Evolutionary conservation across 2,329 filamentous ascomycete genomes (phyloP).

Genomic region (Lasiodiplodia citricola): DNA sequence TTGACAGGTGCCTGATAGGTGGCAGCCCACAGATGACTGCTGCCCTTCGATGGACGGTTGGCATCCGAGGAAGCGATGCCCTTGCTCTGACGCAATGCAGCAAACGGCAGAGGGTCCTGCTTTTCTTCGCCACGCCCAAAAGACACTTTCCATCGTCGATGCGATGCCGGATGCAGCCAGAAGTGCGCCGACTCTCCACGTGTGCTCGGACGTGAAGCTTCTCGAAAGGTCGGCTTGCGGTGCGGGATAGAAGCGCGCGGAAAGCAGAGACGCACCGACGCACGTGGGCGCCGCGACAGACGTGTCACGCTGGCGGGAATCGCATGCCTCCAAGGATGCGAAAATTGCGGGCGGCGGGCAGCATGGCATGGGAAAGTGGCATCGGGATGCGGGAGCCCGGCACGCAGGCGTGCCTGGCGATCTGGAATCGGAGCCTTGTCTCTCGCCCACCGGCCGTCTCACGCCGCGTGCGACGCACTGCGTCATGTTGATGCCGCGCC

Average conservation of each 20-base stretch:
- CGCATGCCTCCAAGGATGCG: constrained; percentile 12
- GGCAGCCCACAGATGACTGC: background rate
- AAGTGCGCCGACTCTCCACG: background rate
- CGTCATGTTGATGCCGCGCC: constrained; percentile 18
- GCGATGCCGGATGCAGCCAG: background rate
- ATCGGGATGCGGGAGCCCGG: constrained; percentile 14
- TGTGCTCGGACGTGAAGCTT: constrained; percentile 1
- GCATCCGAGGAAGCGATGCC: background rate
- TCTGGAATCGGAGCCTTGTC: background rate
- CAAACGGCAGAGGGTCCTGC: background rate
- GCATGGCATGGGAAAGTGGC: constrained; percentile 7
- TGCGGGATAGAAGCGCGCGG: constrained; percentile 2
- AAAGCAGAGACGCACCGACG: background rate
- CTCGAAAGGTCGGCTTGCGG: background rate
- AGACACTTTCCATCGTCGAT: background rate
- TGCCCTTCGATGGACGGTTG: background rate
- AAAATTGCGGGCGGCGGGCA: background rate
- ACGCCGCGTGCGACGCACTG: constrained; percentile 9
- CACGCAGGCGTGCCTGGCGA: constrained; percentile 16
- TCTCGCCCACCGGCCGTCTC: background rate
- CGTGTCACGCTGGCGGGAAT: background rate
- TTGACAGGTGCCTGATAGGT: no score
- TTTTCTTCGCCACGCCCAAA: background rate
- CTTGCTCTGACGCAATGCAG: background rate
- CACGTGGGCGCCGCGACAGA: constrained; percentile 12